Percentiles rank a stretch among this genome's conserved stretches.
Conservation (phyloP, 2,329 filamentous ascomycete genomes). For the Trichoderma atrobrunneum region DNA sequence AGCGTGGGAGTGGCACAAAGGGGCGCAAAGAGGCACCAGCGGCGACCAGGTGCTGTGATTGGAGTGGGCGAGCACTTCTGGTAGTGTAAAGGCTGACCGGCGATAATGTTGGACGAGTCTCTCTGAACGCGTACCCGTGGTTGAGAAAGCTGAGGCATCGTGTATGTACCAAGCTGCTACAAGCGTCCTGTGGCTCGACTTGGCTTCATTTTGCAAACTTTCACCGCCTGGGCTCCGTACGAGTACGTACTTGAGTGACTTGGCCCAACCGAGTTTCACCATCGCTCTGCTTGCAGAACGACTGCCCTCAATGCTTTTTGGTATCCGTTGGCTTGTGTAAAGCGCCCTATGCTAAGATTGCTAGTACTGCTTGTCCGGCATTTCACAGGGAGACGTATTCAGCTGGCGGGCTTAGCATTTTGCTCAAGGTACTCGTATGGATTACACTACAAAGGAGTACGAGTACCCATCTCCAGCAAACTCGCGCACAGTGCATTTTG, state of each 20-base stretch:
- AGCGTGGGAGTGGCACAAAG: neutral
- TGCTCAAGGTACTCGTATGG: neutral
- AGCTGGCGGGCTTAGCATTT: neutral
- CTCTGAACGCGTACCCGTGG: neutral
- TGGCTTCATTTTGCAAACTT: neutral
- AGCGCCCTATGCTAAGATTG: neutral
- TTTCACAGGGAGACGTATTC: neutral
- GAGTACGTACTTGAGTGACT: neutral
- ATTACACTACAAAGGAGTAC: neutral
- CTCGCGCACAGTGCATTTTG: neutral
- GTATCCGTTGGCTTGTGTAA: neutral
- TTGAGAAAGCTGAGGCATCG: neutral
- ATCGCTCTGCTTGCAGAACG: neutral
- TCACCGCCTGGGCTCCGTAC: conserved; percentile 1
- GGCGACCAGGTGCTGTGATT: neutral
- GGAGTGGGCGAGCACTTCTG: neutral
- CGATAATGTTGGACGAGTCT: neutral
- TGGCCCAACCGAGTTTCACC: conserved; percentile 12
- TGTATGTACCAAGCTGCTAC: neutral
- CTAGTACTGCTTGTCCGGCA: neutral
- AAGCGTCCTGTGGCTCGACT: neutral
- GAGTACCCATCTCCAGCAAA: neutral
- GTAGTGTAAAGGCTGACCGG: neutral
- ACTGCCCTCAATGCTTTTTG: neutral
- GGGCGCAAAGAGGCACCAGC: neutral